Conservation (phyloP, 1,284 basidiomycete genomes). For the Naganishia sp. region DNA sequence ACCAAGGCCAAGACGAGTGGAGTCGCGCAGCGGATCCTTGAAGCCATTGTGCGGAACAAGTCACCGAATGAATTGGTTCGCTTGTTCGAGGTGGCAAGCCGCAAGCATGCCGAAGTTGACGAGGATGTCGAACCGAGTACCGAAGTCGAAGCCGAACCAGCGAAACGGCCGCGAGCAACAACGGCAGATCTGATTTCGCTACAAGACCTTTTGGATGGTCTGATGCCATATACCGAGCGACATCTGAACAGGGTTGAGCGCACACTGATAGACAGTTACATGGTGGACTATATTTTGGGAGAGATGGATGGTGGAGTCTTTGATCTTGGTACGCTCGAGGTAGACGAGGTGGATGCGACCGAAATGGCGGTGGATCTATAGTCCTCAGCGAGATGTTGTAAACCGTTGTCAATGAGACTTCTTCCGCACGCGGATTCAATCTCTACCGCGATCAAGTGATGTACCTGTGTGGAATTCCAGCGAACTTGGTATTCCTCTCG, state of each 20-base stretch:
- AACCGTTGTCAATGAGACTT: too few species aligned
- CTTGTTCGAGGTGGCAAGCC: conserved; percentile 61
- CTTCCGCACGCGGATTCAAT: too few species aligned
- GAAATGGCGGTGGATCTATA: conserved; percentile 19
- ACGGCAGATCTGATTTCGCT: conserved; percentile 46
- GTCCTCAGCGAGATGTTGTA: not conserved
- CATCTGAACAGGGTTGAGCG: conserved; percentile 83
- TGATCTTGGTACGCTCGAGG: conserved; percentile 34
- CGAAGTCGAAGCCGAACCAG: conserved; percentile 38
- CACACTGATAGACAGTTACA: conserved; percentile 86
- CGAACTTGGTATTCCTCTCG: too few species aligned
- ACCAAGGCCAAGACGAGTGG: conserved; percentile 78
- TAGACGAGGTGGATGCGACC: conserved; percentile 16
- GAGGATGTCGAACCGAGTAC: conserved; percentile 40
- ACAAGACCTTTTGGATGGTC: conserved; percentile 76
- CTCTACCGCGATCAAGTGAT: too few species aligned
- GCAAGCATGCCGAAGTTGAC: conserved; percentile 48
- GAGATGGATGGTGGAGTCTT: conserved; percentile 75
- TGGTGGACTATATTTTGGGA: conserved; percentile 85
- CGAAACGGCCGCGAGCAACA: conserved; percentile 33
- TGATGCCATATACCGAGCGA: conserved; percentile 91
- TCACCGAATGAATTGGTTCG: conserved; percentile 69
- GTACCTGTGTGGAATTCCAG: too few species aligned
- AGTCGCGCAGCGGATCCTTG: conserved; percentile 84
- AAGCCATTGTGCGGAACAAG: conserved; percentile 75